A percentile compares a stretch with the other conserved stretches of the same genome.
phyloP scores from a whole-genome alignment of 305 asterid genomes.

The Fraxinus xanthoxyloides region DNA sequence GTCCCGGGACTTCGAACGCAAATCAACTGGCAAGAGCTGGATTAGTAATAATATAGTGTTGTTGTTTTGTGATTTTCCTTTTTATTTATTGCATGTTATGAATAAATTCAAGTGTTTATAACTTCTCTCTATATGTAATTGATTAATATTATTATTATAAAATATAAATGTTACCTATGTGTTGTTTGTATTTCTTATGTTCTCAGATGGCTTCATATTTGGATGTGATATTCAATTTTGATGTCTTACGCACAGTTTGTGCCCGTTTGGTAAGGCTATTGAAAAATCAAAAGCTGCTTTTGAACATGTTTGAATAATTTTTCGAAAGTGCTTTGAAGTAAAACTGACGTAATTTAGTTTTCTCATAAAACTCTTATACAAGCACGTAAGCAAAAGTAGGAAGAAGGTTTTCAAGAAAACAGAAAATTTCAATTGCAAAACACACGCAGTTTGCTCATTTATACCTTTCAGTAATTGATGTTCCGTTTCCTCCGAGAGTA shows the following conservation, averaged over 20 bases:
- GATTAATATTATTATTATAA: neutral
- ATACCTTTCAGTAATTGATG: constrained; percentile 23
- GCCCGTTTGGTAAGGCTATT: neutral
- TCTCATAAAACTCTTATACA: neutral
- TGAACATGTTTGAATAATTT: neutral
- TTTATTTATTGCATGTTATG: neutral
- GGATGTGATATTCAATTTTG: neutral
- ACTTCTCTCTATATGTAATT: neutral
- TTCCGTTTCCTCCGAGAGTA: constrained; percentile 23
- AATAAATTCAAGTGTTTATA: neutral
- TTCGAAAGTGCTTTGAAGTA: neutral
- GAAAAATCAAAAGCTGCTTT: neutral
- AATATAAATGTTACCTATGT: neutral
- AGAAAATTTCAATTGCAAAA: constrained; percentile 14
- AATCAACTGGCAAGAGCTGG: neutral
- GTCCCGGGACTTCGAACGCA: neutral
- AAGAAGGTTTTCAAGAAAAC: neutral
- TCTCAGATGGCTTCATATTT: neutral
- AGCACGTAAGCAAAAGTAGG: neutral
- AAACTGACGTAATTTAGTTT: neutral
- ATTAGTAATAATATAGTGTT: neutral
- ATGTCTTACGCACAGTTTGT: neutral
- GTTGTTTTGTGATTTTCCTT: neutral
- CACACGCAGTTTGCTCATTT: constrained; percentile 31
- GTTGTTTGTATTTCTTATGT: neutral